These are phyloP conservation scores for Diaporthe capsici DNA, from an alignment of 2,329 filamentous ascomycete genomes.

Conservation along the genomic window DNA sequence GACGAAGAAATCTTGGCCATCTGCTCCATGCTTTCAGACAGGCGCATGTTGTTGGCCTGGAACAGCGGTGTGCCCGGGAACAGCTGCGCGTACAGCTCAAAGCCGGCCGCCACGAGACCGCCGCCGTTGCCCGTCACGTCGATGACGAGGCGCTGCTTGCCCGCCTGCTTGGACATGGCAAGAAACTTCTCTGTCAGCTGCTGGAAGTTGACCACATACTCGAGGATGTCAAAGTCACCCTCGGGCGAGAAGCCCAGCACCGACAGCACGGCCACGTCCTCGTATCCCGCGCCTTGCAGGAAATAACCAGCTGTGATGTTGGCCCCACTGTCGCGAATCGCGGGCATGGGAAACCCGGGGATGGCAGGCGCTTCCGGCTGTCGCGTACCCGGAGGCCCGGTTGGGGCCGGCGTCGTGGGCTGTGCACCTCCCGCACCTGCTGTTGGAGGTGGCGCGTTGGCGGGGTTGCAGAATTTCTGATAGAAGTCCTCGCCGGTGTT, in stretches of 20 bases:
- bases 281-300: slow-evolving; percentile 52
- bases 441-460: slow-evolving; percentile 10
- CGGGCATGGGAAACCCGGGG: slow-evolving; percentile 49
- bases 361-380: slow-evolving; percentile 43
- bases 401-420: slow-evolving; percentile 8
- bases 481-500: slow-evolving; percentile 54
- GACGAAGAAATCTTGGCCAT: slow-evolving; percentile 56
- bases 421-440: slow-evolving; percentile 37
- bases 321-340: slow-evolving; percentile 48
- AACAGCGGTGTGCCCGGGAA: slow-evolving; percentile 66
- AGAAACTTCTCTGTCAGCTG: slow-evolving; percentile 56
- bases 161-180: slow-evolving; percentile 56
- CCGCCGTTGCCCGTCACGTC: slow-evolving; percentile 74
- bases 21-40: slow-evolving; percentile 60
- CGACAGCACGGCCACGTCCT: slow-evolving; percentile 52
- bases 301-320: slow-evolving; percentile 53
- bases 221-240: slow-evolving; percentile 35
- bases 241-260: slow-evolving; percentile 47
- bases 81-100: slow-evolving; percentile 63
- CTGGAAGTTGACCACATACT: slow-evolving; percentile 48
- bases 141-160: slow-evolving; percentile 73
- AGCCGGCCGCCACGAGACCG: slow-evolving; percentile 63
- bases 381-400: slow-evolving; percentile 33
- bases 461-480: slow-evolving; percentile 51
- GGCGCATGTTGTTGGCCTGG: slow-evolving; percentile 64